phyloP scores from a whole-genome alignment of 805 yeast species.

The Candida adriatica region DNA sequence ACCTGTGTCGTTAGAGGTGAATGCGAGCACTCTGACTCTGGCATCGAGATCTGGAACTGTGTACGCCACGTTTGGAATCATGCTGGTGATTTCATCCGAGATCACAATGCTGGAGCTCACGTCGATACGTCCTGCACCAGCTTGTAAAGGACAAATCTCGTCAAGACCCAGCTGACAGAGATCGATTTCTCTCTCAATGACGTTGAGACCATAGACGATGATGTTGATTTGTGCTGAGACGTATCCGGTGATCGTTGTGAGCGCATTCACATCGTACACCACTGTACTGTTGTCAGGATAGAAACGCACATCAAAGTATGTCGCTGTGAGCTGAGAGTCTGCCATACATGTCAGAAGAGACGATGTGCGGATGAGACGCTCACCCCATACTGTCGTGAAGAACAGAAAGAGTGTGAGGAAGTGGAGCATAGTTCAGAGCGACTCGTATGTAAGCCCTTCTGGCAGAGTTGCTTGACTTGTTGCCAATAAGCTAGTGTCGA shows the following conservation, averaged over 20 bases:
- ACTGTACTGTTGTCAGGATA: slow-evolving; percentile 61
- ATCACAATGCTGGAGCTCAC: slow-evolving; percentile 45
- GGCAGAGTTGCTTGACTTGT: too few species aligned
- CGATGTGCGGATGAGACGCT: slow-evolving; percentile 36
- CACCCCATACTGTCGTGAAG: too few species aligned
- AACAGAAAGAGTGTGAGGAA: too few species aligned
- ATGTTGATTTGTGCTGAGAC: slow-evolving; percentile 60
- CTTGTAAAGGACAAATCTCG: slow-evolving; percentile 71
- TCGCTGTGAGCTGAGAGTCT: slow-evolving; percentile 78
- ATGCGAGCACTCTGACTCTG: slow-evolving; percentile 67
- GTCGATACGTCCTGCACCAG: slow-evolving; percentile 87
- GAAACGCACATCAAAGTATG: slow-evolving; percentile 69
- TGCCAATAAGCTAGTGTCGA: too few species aligned
- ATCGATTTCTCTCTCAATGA: slow-evolving; percentile 45
- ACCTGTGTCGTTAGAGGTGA: slow-evolving; percentile 38
- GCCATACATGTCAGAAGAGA: slow-evolving; percentile 91
- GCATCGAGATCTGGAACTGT: slow-evolving; percentile 95
- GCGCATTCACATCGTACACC: slow-evolving; percentile 63
- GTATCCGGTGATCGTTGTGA: slow-evolving; percentile 66
- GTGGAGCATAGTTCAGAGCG: too few species aligned
- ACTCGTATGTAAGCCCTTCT: too few species aligned
- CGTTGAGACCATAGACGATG: slow-evolving; percentile 74
- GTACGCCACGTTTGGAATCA: slow-evolving; percentile 79
- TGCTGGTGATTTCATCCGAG: slow-evolving; percentile 31
- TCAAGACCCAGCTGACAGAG: slow-evolving; percentile 57